Conservation (phyloP, 176 grass and related monocot species). For the Lolium perenne region DNA sequence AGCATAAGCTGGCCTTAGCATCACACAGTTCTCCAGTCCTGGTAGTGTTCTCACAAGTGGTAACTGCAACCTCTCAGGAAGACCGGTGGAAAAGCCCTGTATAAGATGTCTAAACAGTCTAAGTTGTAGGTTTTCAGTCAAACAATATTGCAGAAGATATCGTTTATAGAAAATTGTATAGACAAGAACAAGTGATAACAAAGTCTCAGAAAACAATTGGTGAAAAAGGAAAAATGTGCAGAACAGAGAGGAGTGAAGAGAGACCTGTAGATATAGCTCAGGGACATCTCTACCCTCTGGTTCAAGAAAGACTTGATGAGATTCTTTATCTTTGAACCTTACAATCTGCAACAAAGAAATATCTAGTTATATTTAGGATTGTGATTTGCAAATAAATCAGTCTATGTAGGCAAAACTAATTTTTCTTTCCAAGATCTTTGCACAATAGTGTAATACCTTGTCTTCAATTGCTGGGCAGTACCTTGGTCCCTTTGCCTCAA, state of each 20-base stretch:
- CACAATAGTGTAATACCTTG: slow-evolving; percentile 28
- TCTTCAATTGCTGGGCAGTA: slow-evolving; percentile 98
- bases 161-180: slow-evolving; percentile 14
- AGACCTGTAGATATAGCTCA: slow-evolving; percentile 95
- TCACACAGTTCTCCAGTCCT: slow-evolving; percentile 92
- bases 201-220: slow-evolving; percentile 27
- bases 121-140: neutral
- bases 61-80: slow-evolving; percentile 90
- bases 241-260: slow-evolving; percentile 22
- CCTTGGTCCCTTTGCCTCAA: slow-evolving; percentile 96
- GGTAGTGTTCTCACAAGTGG: slow-evolving; percentile 87
- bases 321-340: slow-evolving; percentile 98
- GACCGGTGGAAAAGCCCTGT: slow-evolving; percentile 94
- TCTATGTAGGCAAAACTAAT: neutral
- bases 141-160: slow-evolving; percentile 21
- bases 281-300: slow-evolving; percentile 95
- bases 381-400: neutral
- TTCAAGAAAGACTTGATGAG: slow-evolving; percentile 98
- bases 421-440: slow-evolving; percentile 5
- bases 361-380: slow-evolving; percentile 15
- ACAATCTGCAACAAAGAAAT: slow-evolving; percentile 76
- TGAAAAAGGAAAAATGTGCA: slow-evolving; percentile 24
- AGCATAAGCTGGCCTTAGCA: slow-evolving; percentile 95
- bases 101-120: slow-evolving; percentile 34
- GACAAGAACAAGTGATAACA: slow-evolving; percentile 21